Conservation (phyloP, 805 yeast species). For the Candida wancherniae region DNA sequence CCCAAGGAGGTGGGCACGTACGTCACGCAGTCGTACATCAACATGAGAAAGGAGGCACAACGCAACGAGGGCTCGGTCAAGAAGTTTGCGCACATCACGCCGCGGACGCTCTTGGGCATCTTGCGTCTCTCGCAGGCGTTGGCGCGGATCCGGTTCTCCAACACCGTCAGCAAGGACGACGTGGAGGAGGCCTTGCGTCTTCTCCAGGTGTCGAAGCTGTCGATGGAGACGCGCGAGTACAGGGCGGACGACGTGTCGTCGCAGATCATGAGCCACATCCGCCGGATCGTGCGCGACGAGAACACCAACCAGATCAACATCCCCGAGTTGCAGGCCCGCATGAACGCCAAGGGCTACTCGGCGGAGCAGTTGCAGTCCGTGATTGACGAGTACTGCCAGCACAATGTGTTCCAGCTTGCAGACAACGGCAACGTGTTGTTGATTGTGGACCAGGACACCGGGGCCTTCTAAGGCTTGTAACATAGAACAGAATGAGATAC, state of each 20-base stretch:
- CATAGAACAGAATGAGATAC: background rate
- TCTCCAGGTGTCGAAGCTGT: conserved; percentile 79
- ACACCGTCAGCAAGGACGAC: conserved; percentile 66
- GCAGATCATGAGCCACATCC: conserved; percentile 45
- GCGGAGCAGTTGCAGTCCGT: conserved; percentile 72
- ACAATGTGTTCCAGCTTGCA: conserved; percentile 71
- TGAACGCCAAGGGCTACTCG: conserved; percentile 79
- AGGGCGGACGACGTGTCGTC: conserved; percentile 55
- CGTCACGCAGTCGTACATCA: conserved; percentile 80
- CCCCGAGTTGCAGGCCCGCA: conserved; percentile 54
- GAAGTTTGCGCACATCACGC: conserved; percentile 89
- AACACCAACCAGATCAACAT: conserved; percentile 23
- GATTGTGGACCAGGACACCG: conserved; percentile 36
- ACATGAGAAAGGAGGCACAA: conserved; percentile 88
- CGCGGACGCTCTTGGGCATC: conserved; percentile 88
- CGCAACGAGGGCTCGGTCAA: conserved; percentile 67
- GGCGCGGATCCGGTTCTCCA: conserved; percentile 81
- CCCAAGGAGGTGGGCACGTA: conserved; percentile 80
- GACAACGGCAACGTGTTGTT: conserved; percentile 66
- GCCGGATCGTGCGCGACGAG: conserved; percentile 47
- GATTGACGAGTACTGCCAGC: conserved; percentile 64
- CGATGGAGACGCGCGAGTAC: conserved; percentile 55
- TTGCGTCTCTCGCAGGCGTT: conserved; percentile 91
- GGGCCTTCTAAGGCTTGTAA: conserved; percentile 16
- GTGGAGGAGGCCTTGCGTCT: conserved; percentile 95